These are phyloP conservation scores for Aspergillus biplanus DNA, from an alignment of 495 filamentous ascomycete genomes.

Conservation along the genomic window DNA sequence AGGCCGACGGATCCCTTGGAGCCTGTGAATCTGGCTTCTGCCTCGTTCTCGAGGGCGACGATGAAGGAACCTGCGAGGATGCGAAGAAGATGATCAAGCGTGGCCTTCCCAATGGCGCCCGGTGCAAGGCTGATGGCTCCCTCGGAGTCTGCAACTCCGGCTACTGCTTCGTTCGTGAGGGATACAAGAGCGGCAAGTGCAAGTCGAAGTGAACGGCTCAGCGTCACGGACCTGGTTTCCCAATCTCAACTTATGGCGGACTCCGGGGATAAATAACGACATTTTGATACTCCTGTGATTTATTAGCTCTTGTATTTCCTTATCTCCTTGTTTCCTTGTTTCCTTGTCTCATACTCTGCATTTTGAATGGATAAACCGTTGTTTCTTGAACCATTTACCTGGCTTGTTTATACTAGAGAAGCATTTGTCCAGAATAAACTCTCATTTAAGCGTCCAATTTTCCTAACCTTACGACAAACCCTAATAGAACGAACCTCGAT, in stretches of 20 bases:
- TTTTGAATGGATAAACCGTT: not conserved
- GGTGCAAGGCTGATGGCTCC: not conserved
- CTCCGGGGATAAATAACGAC: not conserved
- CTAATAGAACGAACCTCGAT: too few relatives aligned
- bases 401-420: not conserved
- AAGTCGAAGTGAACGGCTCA: not conserved
- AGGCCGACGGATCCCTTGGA: not conserved
- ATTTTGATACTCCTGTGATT: not conserved
- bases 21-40: not conserved
- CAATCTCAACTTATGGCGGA: too few relatives aligned
- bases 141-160: not conserved
- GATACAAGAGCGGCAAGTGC: not conserved
- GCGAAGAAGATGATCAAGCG: not conserved
- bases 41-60: not conserved
- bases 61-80: not conserved
- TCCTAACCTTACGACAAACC: too few relatives aligned
- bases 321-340: not conserved
- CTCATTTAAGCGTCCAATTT: too few relatives aligned
- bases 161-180: not conserved
- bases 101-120: not conserved
- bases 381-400: not conserved
- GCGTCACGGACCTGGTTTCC: too few relatives aligned
- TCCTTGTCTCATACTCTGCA: not conserved
- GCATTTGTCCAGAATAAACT: not conserved
- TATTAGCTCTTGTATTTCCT: not conserved